A percentile compares a stretch with the other conserved stretches of the same genome.
These are phyloP conservation scores for Kodamaea anthophila DNA, from an alignment of 1,139 yeast species.

Conservation along the genomic window DNA sequence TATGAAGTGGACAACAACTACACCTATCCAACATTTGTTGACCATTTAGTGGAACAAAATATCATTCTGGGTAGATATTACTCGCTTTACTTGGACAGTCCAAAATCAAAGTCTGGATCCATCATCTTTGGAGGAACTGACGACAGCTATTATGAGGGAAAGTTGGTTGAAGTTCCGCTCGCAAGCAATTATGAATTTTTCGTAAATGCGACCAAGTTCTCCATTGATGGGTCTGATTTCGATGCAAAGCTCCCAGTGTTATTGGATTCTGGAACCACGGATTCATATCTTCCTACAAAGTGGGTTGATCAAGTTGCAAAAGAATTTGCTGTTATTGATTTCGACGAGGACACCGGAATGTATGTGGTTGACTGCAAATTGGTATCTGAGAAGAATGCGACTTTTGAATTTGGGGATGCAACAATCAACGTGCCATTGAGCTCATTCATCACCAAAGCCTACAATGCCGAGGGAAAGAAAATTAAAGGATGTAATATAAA, in stretches of 20 bases:
- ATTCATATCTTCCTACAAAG: constrained; percentile 45
- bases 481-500: constrained; percentile 4
- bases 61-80: constrained; percentile 14
- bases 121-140: constrained; percentile 19
- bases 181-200: constrained; percentile 5
- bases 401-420: constrained; percentile 2
- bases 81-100: constrained; percentile 16
- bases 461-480: constrained; percentile 4
- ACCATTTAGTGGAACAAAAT: constrained; percentile 15
- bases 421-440: constrained; percentile 3
- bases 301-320: constrained; percentile 33
- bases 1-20: neutral
- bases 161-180: constrained; percentile 9
- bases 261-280: constrained; percentile 66
- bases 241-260: constrained; percentile 30
- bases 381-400: constrained; percentile 1
- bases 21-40: constrained; percentile 17
- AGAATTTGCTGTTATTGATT: constrained; percentile 1
- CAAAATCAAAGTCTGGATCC: constrained; percentile 11
- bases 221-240: too few species aligned
- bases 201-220: constrained; percentile 3
- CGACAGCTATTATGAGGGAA: constrained; percentile 14
- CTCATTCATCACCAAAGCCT: constrained; percentile 3
- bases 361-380: constrained; percentile 4
- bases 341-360: constrained; percentile 1